Conservation (phyloP, 495 filamentous ascomycete genomes). For the Penicillium fimorum region DNA sequence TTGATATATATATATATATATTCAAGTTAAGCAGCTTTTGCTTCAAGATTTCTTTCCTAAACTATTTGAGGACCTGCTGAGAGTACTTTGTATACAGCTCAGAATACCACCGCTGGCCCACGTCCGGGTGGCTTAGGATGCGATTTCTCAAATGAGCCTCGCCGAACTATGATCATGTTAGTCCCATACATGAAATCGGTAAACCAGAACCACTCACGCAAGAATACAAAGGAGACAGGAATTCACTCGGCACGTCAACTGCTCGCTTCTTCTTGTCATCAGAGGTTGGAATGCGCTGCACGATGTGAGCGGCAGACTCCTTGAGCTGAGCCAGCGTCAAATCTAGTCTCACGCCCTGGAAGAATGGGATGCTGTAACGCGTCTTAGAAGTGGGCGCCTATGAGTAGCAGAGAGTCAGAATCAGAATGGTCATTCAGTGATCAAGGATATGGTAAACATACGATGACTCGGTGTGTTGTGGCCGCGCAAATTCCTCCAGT, state of each 20-base stretch:
- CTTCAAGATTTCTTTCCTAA: neutral
- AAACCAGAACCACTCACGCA: conserved; percentile 30
- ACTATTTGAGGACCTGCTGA: conserved; percentile 23
- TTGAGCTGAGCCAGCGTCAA: conserved; percentile 61
- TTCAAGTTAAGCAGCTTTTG: neutral
- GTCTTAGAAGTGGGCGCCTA: conserved; percentile 46
- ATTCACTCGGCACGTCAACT: conserved; percentile 45
- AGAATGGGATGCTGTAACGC: conserved; percentile 83
- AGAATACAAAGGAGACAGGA: conserved; percentile 40
- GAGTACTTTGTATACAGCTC: conserved; percentile 58
- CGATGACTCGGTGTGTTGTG: conserved; percentile 79
- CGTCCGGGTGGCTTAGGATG: conserved; percentile 88
- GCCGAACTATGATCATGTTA: conserved; percentile 36
- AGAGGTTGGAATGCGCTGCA: conserved; percentile 33
- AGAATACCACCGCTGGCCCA: conserved; percentile 82
- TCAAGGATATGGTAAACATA: conserved; percentile 13
- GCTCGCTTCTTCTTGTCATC: conserved; percentile 39
- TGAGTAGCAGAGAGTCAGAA: neutral
- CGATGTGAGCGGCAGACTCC: conserved; percentile 39
- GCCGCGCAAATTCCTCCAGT: conserved; percentile 81
- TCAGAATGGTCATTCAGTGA: neutral
- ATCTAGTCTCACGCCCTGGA: conserved; percentile 82
- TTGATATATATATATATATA: neutral
- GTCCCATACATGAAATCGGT: neutral
- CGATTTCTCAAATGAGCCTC: conserved; percentile 65